Conservation (phyloP, 163 green algal genomes). For the Prototheca stagnorum region DNA sequence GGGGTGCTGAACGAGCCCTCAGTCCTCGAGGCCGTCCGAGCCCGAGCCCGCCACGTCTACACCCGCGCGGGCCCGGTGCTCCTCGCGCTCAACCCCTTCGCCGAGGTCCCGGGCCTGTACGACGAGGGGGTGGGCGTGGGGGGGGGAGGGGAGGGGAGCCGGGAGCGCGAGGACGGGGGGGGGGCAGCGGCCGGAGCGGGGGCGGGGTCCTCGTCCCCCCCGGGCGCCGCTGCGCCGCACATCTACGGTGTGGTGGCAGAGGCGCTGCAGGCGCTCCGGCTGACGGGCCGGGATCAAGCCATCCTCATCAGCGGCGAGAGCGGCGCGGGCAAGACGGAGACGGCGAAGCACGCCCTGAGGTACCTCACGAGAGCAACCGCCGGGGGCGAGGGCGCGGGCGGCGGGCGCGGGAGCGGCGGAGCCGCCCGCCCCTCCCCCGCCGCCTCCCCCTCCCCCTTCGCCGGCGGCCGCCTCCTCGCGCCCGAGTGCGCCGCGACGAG, state of each 20-base stretch:
- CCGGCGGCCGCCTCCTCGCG: constrained; percentile 30
- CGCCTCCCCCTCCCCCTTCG: constrained; percentile 60
- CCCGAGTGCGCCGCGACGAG: constrained; percentile 19
- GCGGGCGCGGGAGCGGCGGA: too few species aligned
- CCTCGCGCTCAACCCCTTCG: constrained; percentile 85
- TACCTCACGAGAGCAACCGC: too few species aligned
- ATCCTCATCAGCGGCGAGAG: constrained; percentile 72
- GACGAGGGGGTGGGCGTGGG: constrained; percentile 28
- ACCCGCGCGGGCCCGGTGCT: constrained; percentile 68
- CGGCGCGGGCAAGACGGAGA: constrained; percentile 81
- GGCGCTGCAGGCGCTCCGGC: constrained; percentile 46
- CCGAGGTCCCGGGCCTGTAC: constrained; percentile 59
- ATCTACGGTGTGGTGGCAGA: constrained; percentile 67
- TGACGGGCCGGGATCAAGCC: constrained; percentile 32
- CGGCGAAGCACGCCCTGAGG: constrained; percentile 77
- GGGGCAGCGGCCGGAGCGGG: not conserved
- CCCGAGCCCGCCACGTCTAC: constrained; percentile 51
- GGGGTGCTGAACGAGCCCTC: constrained; percentile 74
- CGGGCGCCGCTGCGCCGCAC: constrained; percentile 43
- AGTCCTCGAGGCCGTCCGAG: constrained; percentile 57
- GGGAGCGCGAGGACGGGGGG: not conserved
- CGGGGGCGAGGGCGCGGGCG: too few species aligned
- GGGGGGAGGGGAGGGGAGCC: not conserved
- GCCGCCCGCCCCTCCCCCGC: too few species aligned
- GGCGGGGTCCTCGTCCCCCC: not conserved